These are phyloP conservation scores for Usnea hakonensis DNA, from an alignment of 495 filamentous ascomycete genomes.

Conservation along the genomic window DNA sequence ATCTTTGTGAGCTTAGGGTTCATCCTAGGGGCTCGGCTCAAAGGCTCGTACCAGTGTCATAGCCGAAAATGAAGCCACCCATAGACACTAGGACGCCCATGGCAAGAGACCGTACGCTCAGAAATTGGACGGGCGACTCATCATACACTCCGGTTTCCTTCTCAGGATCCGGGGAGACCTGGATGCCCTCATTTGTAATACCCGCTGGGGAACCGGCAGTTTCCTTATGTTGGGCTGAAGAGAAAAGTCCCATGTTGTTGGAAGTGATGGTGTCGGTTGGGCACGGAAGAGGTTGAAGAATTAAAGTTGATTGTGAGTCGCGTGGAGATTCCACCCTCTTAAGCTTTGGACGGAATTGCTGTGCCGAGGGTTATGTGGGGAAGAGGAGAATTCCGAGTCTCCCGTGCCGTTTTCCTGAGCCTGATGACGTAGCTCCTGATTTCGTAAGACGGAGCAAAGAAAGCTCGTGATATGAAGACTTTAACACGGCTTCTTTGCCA, in stretches of 20 bases:
- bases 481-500: background rate
- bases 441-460: background rate
- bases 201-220: background rate
- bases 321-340: background rate
- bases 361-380: background rate
- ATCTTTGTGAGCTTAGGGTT: background rate
- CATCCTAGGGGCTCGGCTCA: background rate
- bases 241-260: constrained; percentile 8
- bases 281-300: too few species aligned
- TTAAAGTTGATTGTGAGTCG: background rate
- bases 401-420: background rate
- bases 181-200: background rate
- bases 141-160: constrained; percentile 27
- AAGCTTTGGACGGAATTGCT: background rate
- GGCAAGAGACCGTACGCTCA: constrained; percentile 44
- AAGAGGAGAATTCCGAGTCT: background rate
- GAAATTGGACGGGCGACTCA: constrained; percentile 40
- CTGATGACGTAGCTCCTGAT: background rate
- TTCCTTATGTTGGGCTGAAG: constrained; percentile 2
- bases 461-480: background rate
- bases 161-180: background rate
- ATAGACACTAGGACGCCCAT: constrained; percentile 53
- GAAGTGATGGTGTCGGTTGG: background rate
- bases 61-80: constrained; percentile 72
- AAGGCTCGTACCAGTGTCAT: constrained; percentile 49